Evolutionary conservation across 176 grass and related monocot genomes (phyloP), one percentile per base, ranked within the genome.

Genomic region (Themeda triandra): DNA sequence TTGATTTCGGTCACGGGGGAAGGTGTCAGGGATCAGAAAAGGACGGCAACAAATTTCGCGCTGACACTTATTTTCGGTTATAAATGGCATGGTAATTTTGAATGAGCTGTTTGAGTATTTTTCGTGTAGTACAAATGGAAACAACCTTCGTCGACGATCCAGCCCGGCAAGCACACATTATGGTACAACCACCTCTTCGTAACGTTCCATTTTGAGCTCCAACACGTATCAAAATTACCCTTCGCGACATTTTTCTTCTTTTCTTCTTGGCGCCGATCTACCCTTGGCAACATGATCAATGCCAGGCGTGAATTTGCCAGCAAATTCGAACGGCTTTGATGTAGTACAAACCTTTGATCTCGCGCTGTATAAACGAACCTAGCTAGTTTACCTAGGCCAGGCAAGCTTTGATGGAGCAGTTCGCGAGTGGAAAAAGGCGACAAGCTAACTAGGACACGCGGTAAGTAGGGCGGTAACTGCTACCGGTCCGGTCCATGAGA

Each of bases 1-100:
- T 85, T 89, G 5, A 85, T 69, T 80, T 75, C 69, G 60, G 76
- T 89, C 87, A 80, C 82, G 87, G 41, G 67, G 44, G 10, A 29
- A 12, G 32, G 31, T 42, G 29, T 67, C 54, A 1, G 6, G 3
- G 14, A 41, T 4, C 10, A 45, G 10, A 53, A 53, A 81, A 81
- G 32, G 33, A 36, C 9, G 79, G 2, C 10, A 29, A n/a, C 2
- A 53, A 32, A 41, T 42, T 75, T 56, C 31, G 48, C 32, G 25
- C 45, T 18, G 64, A 0, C 32, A 69, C 31, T 53, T 18, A 81
- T 69, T 81, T 81, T 13, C 14, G 7, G 32, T 70, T 56, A 39
- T 81, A 70, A 81, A 77, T 69, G 63, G 4, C 7, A 29, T 51
- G 15, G 6, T 5, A 8, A 39, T 65, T 65, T 66, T 76, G 41